Evolutionary conservation across 202 grass and related monocot genomes (phyloP).

Genomic region (Zizania palustris): DNA sequence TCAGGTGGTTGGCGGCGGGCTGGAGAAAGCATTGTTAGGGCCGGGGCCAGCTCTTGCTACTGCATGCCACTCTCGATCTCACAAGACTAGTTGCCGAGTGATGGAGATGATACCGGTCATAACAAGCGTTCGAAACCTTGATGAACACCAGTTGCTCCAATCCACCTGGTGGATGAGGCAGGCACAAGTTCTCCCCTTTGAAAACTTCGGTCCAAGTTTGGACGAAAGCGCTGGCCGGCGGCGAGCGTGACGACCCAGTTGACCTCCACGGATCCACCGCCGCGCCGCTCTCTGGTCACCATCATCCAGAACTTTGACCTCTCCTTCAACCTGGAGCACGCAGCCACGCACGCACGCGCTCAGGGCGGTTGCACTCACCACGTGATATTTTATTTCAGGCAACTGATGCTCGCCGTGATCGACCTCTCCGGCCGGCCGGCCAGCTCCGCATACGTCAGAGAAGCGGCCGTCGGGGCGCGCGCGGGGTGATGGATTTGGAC

Average conservation of each 20-base stretch:
- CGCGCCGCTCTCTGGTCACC: not conserved
- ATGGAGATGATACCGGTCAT: no score
- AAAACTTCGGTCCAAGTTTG: constrained; percentile 31
- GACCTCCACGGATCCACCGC: constrained; percentile 18
- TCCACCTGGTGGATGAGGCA: not conserved
- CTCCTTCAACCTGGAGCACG: not conserved
- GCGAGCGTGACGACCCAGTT: constrained; percentile 1
- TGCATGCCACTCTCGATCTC: no score
- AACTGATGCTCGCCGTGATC: no score
- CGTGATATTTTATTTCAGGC: not conserved
- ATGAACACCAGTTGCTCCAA: not conserved
- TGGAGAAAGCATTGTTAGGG: no score
- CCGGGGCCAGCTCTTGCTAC: no score
- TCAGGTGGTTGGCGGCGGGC: no score
- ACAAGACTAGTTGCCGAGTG: no score
- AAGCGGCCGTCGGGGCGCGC: no score
- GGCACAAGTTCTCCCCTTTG: not conserved
- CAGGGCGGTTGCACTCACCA: not conserved
- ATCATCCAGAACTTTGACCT: constrained; percentile 13
- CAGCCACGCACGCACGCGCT: not conserved
- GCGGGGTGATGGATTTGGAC: not conserved
- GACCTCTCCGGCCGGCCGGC: no score
- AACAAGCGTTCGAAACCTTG: no score
- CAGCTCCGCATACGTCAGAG: no score
- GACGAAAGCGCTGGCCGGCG: not conserved